Conservation (phyloP, 2,329 filamentous ascomycete species). For the Cyphellophora attinorum region DNA sequence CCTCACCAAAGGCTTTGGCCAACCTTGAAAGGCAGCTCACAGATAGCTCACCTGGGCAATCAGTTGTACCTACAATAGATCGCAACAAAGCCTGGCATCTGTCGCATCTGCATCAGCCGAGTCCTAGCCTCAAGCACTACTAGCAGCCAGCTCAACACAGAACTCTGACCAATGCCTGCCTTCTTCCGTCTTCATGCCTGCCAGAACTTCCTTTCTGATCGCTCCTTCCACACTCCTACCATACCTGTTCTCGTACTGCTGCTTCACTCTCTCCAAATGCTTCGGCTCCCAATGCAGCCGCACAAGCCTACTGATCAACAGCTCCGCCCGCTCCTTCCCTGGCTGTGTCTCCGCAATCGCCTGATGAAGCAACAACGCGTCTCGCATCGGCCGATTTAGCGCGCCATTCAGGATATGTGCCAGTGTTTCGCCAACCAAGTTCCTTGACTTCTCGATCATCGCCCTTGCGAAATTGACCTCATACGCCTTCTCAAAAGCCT, state of each 20-base stretch:
- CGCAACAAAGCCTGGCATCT: too few relatives aligned
- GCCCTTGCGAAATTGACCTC: constrained; percentile 76
- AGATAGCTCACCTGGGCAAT: too few relatives aligned
- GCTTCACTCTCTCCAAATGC: constrained; percentile 72
- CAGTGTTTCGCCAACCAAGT: constrained; percentile 87
- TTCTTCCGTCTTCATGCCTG: constrained; percentile 26
- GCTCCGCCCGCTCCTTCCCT: constrained; percentile 66
- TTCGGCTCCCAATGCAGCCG: constrained; percentile 84
- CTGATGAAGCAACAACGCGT: constrained; percentile 83
- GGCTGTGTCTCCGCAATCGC: constrained; percentile 67
- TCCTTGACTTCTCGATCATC: constrained; percentile 78
- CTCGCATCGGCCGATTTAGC: constrained; percentile 89
- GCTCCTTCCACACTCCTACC: constrained; percentile 64
- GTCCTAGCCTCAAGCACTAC: constrained; percentile 5
- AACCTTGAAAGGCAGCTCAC: too few relatives aligned
- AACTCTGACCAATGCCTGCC: constrained; percentile 17
- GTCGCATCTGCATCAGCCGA: too few relatives aligned
- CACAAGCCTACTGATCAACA: constrained; percentile 79
- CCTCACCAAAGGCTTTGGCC: too few relatives aligned
- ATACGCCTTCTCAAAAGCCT: constrained; percentile 64
- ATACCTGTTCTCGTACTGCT: constrained; percentile 71
- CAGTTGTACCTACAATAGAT: too few relatives aligned
- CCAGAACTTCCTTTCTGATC: constrained; percentile 64
- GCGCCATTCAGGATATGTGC: constrained; percentile 93
- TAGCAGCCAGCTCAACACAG: constrained; percentile 13